Evolutionary conservation across 192 early-diverging fungal genomes (phyloP), one percentile per base, ranked within the genome.

Genomic region (Backusella macrospora): DNA sequence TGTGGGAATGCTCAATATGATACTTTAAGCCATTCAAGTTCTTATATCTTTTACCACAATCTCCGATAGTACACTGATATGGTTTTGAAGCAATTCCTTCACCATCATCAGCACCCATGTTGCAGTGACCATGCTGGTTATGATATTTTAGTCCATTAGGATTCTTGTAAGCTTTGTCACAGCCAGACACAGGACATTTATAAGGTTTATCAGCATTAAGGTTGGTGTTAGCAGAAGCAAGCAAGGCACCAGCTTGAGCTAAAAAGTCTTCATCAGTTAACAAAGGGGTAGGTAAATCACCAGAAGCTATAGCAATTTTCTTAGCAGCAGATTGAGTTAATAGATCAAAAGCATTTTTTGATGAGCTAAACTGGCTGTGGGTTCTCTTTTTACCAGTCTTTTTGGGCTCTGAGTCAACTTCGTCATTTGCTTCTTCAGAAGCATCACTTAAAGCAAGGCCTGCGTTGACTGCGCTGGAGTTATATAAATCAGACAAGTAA

Each of bases 121-220:
- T 86, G 79, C 93, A 93, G 77, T 99, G 98, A 16, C 96, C 96
- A 76, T 98, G 98, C 70, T 93, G 86, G 75, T 97, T 94, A 81
- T 98, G 98, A 86, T 99, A 98, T 78, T 99, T 99, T 68, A 98
- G 87, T 6, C 97, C 97, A 62, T 98, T 98, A 23, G 97, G 96
- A 82, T 99, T 99, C 85, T 99, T 99, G 88, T 99, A 99, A 6
- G 95, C 90, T 83, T 99, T 98, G 68, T 88, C 90, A 83, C 97
- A 99, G 9, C 95, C 95, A 12, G 73, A 75, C 1, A 96, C 84
- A 7, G 93, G 86, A 80, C 96, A 98, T 73, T 92, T 90, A 83
- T 97, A 97, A 18, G 94, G 95, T 74, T 96, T 93, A 73, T 95
- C 93, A 26, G 73, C 73, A 43, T 74, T 72, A 12, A 47, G 42